Base-by-base conservation (phyloP, 164 flowering plant genomes). In the Cinnamomum micranthum region DNA sequence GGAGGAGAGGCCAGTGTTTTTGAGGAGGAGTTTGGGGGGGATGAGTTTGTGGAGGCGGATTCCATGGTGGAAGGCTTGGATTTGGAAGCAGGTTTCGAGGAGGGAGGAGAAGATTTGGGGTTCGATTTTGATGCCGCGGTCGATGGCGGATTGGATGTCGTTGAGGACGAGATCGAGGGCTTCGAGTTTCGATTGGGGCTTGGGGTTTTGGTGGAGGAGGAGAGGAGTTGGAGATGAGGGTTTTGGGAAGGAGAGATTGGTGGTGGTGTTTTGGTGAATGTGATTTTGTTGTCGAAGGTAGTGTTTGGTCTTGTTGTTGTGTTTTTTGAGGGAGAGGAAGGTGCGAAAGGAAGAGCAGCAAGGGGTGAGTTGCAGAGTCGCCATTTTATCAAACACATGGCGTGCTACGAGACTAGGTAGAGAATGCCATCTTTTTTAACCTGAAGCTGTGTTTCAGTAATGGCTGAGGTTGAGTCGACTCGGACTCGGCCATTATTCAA, bases 71-170 rank as follows among this genome's bases (percentile, higher is more conserved):
- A 90, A 55, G 70, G 94, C 82, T 63, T 76, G 82, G 19, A 91
- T 70, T 0, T 74, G 82, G 82, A 81, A 88, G 76, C 98, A 94
- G 4, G 91, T 85, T 72, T 94, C 97, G 2, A 94, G 81, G 47
- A 94, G 85, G 28, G 97, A 90, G 41, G 93, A 74, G 77, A 82
- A 89, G 51, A 85, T 86, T 23, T 87, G 82, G 27, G 85, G 13
- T 4, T 90, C 95, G 23, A 90, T 69, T 24, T 6, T n/a, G 0
- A 91, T n/a, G 71, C 95, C 95, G 0, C 82, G 82, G 23, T 78
- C 59, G 22, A 82, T 71, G 0, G 92, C 81, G 65, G 85, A 2
- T 80, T 89, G 86, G 60, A 94, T 78, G 75, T 92, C 89, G 50
- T 75, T 50, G 60, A 94, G 69, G 27, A 92, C 79, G 6, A 77